Percentiles rank a stretch among this genome's conserved stretches.
These are phyloP conservation scores for Suillus ampliporus DNA, from an alignment of 768 basidiomycete species.

Conservation along the genomic window DNA sequence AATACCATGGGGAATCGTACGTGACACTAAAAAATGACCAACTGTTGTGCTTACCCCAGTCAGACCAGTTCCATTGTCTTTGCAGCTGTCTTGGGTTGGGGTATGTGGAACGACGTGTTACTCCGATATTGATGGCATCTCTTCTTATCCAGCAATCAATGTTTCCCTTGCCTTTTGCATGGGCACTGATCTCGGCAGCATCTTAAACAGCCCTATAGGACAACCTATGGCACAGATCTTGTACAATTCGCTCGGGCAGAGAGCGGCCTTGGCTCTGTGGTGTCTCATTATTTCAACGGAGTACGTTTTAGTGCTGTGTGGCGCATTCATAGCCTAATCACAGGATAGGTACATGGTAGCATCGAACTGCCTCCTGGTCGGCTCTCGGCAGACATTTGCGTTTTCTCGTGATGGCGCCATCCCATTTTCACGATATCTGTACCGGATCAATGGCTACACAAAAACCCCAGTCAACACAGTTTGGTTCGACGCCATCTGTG, in stretches of 20 bases:
- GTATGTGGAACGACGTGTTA: constrained; percentile 37
- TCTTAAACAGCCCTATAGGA: constrained; percentile 46
- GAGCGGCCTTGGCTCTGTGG: constrained; percentile 46
- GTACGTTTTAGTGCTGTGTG: constrained; percentile 16
- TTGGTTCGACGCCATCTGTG: constrained; percentile 51
- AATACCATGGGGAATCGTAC: constrained; percentile 40
- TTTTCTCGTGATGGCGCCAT: constrained; percentile 72
- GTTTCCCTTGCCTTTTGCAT: constrained; percentile 67
- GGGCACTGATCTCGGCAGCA: constrained; percentile 48
- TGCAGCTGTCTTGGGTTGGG: constrained; percentile 63
- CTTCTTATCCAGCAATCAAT: constrained; percentile 50
- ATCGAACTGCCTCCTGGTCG: constrained; percentile 52
- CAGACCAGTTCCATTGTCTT: constrained; percentile 52
- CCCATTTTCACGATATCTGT: constrained; percentile 65
- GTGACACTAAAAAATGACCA: not conserved
- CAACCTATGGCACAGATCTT: constrained; percentile 52
- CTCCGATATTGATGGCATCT: not conserved
- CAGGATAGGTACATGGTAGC: constrained; percentile 57
- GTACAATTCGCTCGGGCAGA: constrained; percentile 50
- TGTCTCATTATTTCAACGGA: constrained; percentile 39
- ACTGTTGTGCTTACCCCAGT: too few relatives aligned
- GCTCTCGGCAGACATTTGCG: constrained; percentile 69
- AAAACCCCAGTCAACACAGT: constrained; percentile 63
- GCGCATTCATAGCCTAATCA: not conserved
- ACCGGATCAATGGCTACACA: constrained; percentile 57